These are phyloP conservation scores for Ophiosphaerella korrae DNA, from an alignment of 2,329 filamentous ascomycete genomes.

Conservation along the genomic window DNA sequence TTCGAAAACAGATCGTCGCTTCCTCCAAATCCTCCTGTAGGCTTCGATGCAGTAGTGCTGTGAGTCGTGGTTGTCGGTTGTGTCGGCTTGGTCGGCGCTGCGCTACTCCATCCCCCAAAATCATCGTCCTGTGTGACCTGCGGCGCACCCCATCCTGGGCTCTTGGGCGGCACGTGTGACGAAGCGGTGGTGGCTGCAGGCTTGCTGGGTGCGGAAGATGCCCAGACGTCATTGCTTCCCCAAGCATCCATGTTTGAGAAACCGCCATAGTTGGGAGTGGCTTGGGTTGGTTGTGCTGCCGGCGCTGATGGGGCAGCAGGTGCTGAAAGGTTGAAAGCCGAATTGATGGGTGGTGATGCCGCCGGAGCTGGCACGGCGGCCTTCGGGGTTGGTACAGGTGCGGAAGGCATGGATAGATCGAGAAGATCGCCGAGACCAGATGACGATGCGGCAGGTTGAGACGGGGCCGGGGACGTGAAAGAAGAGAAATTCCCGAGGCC, in stretches of 20 bases:
- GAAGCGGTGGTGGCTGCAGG: slow-evolving; percentile 39
- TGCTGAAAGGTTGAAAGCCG: slow-evolving; percentile 69
- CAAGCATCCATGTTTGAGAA: slow-evolving; percentile 73
- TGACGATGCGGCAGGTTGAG: slow-evolving; percentile 56
- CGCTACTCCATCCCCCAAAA: slow-evolving; percentile 92
- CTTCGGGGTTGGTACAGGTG: slow-evolving; percentile 35
- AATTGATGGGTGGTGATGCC: slow-evolving; percentile 56
- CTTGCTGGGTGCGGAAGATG: slow-evolving; percentile 64
- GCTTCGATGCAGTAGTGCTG: slow-evolving; percentile 43
- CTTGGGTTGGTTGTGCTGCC: slow-evolving; percentile 37
- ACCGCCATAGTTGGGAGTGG: slow-evolving; percentile 46
- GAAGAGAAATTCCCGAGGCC: slow-evolving; percentile 69
- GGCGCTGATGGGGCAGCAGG: slow-evolving; percentile 45
- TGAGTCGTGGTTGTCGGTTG: slow-evolving; percentile 43
- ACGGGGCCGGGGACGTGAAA: slow-evolving; percentile 59
- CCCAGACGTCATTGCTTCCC: slow-evolving; percentile 85
- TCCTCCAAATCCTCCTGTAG: slow-evolving; percentile 61
- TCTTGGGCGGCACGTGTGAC: slow-evolving; percentile 51
- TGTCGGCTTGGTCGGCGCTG: slow-evolving; percentile 63
- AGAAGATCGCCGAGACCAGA: slow-evolving; percentile 75
- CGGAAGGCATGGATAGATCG: slow-evolving; percentile 62
- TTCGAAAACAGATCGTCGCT: slow-evolving; percentile 91
- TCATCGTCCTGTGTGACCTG: slow-evolving; percentile 85
- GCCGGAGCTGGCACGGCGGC: slow-evolving; percentile 33
- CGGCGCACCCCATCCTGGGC: slow-evolving; percentile 61